Evolutionary conservation across 2,329 filamentous ascomycete species (phyloP).

Genomic region (Fusarium transvaalense): DNA sequence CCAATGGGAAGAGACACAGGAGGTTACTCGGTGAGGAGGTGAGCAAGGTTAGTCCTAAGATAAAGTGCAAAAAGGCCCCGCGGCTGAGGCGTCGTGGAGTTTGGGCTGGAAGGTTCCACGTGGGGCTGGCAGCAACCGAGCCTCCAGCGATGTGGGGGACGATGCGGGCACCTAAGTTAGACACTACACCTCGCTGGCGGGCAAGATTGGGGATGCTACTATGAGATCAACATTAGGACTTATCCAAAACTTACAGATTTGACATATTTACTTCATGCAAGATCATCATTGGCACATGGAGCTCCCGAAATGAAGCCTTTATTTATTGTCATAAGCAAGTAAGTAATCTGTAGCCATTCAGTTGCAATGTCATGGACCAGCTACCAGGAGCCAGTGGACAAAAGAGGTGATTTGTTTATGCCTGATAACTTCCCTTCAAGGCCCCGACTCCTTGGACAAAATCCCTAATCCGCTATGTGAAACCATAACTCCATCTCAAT

Average conservation of each 20-base stretch:
- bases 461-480: constrained; percentile 14
- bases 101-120: constrained; percentile 50
- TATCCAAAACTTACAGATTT: neutral
- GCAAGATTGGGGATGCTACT: neutral
- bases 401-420: constrained; percentile 23
- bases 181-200: neutral
- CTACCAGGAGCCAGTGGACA: neutral
- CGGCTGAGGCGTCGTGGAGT: constrained; percentile 43
- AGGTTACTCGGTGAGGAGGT: constrained; percentile 18
- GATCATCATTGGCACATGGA: neutral
- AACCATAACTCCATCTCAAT: constrained; percentile 41
- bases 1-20: constrained; percentile 8
- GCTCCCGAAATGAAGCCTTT: neutral
- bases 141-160: constrained; percentile 7
- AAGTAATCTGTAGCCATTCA: neutral
- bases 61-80: constrained; percentile 37
- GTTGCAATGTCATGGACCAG: neutral
- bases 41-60: constrained; percentile 19
- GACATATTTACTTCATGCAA: neutral
- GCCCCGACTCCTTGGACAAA: neutral
- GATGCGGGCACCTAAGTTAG: neutral
- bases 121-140: constrained; percentile 36
- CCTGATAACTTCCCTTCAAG: neutral
- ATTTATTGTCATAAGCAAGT: neutral
- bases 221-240: neutral